Evolutionary conservation across 2,329 filamentous ascomycete genomes (phyloP).

Genomic region (Harringtonia aguacate): DNA sequence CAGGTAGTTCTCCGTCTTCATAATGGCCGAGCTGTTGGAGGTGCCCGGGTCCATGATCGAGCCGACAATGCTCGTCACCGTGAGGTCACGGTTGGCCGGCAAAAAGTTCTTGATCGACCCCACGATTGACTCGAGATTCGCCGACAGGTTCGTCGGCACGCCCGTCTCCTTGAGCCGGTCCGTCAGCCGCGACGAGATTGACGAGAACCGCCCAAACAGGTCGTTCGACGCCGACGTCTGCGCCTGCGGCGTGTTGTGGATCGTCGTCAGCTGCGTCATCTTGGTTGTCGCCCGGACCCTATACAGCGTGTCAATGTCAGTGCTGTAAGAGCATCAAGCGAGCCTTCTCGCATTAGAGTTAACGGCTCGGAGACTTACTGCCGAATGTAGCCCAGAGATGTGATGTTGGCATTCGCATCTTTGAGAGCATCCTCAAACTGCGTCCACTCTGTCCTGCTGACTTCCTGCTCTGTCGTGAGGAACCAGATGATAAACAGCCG

Average conservation of each 20-base stretch:
- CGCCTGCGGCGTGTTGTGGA: slow-evolving; percentile 61
- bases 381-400: slow-evolving; percentile 74
- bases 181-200: slow-evolving; percentile 83
- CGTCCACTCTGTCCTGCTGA: slow-evolving; percentile 71
- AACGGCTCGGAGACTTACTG: slow-evolving; percentile 43
- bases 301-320: slow-evolving; percentile 1
- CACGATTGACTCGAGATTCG: slow-evolving; percentile 88
- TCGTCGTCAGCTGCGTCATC: slow-evolving; percentile 95
- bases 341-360: not conserved
- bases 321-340: not conserved
- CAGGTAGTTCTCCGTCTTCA: slow-evolving; percentile 91
- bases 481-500: slow-evolving; percentile 96
- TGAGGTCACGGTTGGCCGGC: slow-evolving; percentile 90
- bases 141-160: slow-evolving; percentile 56
- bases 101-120: slow-evolving; percentile 97
- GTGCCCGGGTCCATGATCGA: slow-evolving; percentile 93
- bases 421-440: slow-evolving; percentile 78
- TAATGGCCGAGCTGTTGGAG: slow-evolving; percentile 82
- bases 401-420: slow-evolving; percentile 63
- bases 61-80: slow-evolving; percentile 95
- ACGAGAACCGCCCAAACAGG: slow-evolving; percentile 87
- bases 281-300: slow-evolving; percentile 59
- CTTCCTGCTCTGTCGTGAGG: slow-evolving; percentile 82
- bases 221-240: slow-evolving; percentile 54
- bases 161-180: slow-evolving; percentile 87